phyloP scores from a whole-genome alignment of 805 yeast species.

The Myxozyma udenii region DNA sequence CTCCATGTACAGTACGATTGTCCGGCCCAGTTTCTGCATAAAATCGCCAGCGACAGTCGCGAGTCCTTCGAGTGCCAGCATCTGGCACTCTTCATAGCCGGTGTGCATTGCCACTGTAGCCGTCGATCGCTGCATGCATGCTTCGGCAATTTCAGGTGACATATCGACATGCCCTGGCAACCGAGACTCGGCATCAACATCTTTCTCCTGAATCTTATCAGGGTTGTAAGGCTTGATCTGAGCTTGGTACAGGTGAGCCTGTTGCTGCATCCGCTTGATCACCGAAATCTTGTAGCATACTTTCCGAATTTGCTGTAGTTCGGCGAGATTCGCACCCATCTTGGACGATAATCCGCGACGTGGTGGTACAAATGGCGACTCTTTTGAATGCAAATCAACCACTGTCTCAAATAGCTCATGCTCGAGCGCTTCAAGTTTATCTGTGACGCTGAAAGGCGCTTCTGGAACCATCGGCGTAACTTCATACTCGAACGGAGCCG shows the following conservation, averaged over 20 bases:
- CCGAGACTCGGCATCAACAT: constrained; percentile 79
- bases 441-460: constrained; percentile 36
- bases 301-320: constrained; percentile 84
- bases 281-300: constrained; percentile 84
- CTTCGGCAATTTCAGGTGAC: constrained; percentile 57
- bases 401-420: constrained; percentile 22
- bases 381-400: constrained; percentile 35
- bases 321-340: constrained; percentile 61
- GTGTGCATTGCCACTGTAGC: constrained; percentile 83
- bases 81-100: constrained; percentile 84
- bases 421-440: constrained; percentile 15
- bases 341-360: constrained; percentile 59
- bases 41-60: constrained; percentile 83
- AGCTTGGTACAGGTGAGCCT: constrained; percentile 49
- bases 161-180: constrained; percentile 61
- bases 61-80: constrained; percentile 70
- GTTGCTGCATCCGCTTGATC: constrained; percentile 86
- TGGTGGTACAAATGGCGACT: constrained; percentile 44
- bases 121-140: constrained; percentile 64
- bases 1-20: constrained; percentile 70
- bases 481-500: constrained; percentile 65
- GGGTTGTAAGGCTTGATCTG: constrained; percentile 70
- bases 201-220: constrained; percentile 58
- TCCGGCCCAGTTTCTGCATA: constrained; percentile 66
- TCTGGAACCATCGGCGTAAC: constrained; percentile 77